These are phyloP conservation scores for Pulveroboletus frians DNA, from an alignment of 768 basidiomycete genomes.

Conservation along the genomic window DNA sequence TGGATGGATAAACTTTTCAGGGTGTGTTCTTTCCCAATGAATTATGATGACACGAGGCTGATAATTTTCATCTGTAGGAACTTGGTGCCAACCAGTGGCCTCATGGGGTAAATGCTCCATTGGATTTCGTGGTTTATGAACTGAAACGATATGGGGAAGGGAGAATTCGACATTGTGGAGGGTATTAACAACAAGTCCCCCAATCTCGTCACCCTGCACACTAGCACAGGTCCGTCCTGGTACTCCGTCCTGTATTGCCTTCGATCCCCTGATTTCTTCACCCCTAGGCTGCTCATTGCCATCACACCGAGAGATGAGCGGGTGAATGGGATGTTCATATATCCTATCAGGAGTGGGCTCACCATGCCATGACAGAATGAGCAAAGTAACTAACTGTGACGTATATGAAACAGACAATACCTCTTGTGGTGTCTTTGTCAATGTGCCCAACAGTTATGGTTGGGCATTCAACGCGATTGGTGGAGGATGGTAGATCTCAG, in stretches of 20 bases:
- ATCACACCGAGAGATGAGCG: conserved; percentile 23
- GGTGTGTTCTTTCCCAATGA: conserved; percentile 8
- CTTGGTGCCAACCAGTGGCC: conserved; percentile 28
- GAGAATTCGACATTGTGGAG: conserved; percentile 33
- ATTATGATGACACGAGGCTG: no score
- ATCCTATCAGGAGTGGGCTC: not conserved
- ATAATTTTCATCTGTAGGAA: conserved; percentile 13
- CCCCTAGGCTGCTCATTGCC: conserved; percentile 33
- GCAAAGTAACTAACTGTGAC: conserved; percentile 28
- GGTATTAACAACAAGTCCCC: conserved; percentile 30
- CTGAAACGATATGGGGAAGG: conserved; percentile 10
- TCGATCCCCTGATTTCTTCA: not conserved
- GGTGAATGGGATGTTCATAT: conserved; percentile 17
- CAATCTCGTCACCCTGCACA: conserved; percentile 28
- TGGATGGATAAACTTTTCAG: conserved; percentile 5
- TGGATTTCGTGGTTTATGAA: not conserved
- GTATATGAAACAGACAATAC: conserved; percentile 24
- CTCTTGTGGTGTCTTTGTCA: conserved; percentile 30
- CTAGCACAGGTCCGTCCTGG: conserved; percentile 16
- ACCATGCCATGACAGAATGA: conserved; percentile 13
- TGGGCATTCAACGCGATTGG: conserved; percentile 31
- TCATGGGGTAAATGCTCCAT: conserved; percentile 1
- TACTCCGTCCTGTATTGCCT: not conserved
- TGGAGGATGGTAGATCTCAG: conserved; percentile 39
- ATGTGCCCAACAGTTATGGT: conserved; percentile 29